Conservation (phyloP, 1,284 basidiomycete species). For the Ganoderma meredithae region DNA sequence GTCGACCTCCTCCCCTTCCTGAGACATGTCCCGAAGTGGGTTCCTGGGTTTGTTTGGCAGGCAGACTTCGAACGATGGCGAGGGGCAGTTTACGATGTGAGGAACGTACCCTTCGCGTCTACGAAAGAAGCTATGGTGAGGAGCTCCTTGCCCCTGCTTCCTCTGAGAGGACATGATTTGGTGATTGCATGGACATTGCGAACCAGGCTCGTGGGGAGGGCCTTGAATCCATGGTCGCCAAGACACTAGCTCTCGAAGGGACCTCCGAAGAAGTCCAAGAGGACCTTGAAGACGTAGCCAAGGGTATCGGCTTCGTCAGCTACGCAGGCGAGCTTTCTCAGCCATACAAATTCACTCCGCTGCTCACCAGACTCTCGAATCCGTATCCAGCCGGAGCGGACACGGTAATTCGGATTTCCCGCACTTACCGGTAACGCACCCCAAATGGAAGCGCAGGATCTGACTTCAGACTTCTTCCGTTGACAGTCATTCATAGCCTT, state of each 20-base stretch:
- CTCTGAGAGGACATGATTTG: not conserved
- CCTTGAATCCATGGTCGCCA: not conserved
- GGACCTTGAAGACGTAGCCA: not conserved
- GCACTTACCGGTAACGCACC: not conserved
- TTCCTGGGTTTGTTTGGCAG: conserved; percentile 13
- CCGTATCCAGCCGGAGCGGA: not conserved
- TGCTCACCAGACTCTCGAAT: not conserved
- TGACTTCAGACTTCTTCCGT: not conserved
- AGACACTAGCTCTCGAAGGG: not conserved
- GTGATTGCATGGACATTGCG: not conserved
- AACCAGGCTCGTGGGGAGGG: not conserved
- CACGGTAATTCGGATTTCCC: not conserved
- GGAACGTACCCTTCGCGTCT: conserved; percentile 16
- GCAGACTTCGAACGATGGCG: conserved; percentile 5
- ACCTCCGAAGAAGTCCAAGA: not conserved
- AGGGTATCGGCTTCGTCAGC: not conserved
- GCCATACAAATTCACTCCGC: not conserved
- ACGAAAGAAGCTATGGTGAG: conserved; percentile 17
- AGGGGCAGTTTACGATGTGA: conserved; percentile 14
- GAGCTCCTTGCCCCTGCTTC: not conserved
- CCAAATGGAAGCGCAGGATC: not conserved
- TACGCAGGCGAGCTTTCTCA: not conserved
- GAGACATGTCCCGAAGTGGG: conserved; percentile 32
- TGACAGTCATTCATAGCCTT: conserved; percentile 34
- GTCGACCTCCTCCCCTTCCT: conserved; percentile 34